Evolutionary conservation across 2,329 filamentous ascomycete genomes (phyloP), one percentile per base, ranked within the genome.

Genomic region (Diaporthe longicolla): DNA sequence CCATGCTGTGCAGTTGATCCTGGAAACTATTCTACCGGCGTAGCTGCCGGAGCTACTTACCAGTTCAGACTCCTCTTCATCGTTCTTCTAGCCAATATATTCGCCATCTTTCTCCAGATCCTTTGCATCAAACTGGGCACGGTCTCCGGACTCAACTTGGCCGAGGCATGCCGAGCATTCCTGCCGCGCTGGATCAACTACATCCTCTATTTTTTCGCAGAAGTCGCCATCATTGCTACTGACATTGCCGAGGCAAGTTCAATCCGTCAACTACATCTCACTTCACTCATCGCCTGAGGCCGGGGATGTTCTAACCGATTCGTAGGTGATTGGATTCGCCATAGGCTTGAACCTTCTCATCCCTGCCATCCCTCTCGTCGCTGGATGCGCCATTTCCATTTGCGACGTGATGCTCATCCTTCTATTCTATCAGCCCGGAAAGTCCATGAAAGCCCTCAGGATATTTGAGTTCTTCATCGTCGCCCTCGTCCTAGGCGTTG

Each of bases 11-110:
- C 48, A 52, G 48, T 90, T 77, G 89, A 90, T 75, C 89, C 87
- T 68, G 91, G 91, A 74, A 94, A 94, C 81, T 94, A 94, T 79
- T 87, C 92, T 1, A 94, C 92, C 26, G 92, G 92, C 80, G 89
- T 93, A 63, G 89, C 91, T 10, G 92, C 92, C 59, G 92, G 92
- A 70, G 90, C 92, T 6, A 86, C 88, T 0, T 93, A 91, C 80
- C 87, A 87, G 72, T 94, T 91, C 83, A 87, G 85, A 54, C 86
- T 94, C 45, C 87, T 94, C 3, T 94, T 93, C 83, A 86, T 94
- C 77, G 88, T 94, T 57, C 84, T 94, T 13, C 84, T 93, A 78
- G 90, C 90, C 81, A 94, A 94, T 80, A 78, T 93, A 68, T 92
- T 94, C 78, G 92, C 92, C 77, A 93, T 94, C 71, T 89, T 93